Base-by-base conservation (phyloP, 768 basidiomycete species). In the Pulveroboletus sp. region DNA sequence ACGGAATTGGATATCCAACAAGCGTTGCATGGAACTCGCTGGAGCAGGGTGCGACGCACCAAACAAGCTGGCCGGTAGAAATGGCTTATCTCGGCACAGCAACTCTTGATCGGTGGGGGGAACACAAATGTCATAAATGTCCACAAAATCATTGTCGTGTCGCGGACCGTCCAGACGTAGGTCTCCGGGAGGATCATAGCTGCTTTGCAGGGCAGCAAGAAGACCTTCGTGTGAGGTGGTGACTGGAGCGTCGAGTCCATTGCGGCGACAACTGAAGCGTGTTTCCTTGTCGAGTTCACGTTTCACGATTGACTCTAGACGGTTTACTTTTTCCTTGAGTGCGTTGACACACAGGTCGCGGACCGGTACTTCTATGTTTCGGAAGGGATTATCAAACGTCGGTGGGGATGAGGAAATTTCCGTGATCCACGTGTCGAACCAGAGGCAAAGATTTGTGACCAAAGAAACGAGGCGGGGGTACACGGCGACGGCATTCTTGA, bases 1-100 rank as follows among this genome's bases (percentile, higher is more conserved):
- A 31, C 88, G 79, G 63, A 86, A 90, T 55, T 90, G 86, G 4
- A 84, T 77, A 50, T 91, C 89, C 10, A 89, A 67, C 18, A 83
- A 69, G 8, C 81, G 71, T 48, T 85, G 75, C 78, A 89, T 86
- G 21, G 79, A 80, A 14, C 74, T 74, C 3, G 65, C 54, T 0
- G 78, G 78, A 11, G 76, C 73, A 47, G 76, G 84, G 57, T 87
- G 86, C 0, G 85, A 86, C 0, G 83, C 86, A 2, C 69, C 73
- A 17, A 70, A 74, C 1, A 83, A 61, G 56, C 78, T 83, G 0
- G 75, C 79, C 0, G 89, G 89, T 0, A 90, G 66, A 59, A 78
- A 88, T 0, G 85, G 80, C 3, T 69, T 59, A 10, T 68, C 21
- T 0, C 61, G 65, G 17, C 69, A 79, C 39, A 77, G 62, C 8